Evolutionary conservation across 768 basidiomycete species (phyloP).

Genomic region (Ephemerocybe angulata): DNA sequence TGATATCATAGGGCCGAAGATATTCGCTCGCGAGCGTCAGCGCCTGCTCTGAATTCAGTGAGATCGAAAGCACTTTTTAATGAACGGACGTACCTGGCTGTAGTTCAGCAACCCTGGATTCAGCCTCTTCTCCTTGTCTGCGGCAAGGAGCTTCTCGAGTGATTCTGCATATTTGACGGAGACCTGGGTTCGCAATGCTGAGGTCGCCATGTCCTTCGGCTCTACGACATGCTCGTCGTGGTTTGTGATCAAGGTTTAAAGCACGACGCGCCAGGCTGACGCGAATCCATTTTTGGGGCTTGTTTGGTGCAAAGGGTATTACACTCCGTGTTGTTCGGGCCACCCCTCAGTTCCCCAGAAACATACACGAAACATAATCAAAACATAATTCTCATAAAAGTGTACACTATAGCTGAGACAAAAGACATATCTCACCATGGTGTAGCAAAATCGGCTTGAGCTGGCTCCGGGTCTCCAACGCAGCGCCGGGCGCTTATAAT

Average conservation of each 20-base stretch:
- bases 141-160: background rate
- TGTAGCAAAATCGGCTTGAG: too few relatives aligned
- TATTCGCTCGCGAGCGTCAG: conserved; percentile 55
- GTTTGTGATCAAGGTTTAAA: background rate
- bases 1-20: conserved; percentile 53
- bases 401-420: too few relatives aligned
- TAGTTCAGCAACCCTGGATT: background rate
- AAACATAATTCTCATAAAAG: too few relatives aligned
- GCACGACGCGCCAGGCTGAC: background rate
- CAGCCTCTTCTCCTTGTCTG: background rate
- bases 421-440: too few relatives aligned
- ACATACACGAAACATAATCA: too few relatives aligned
- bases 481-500: too few relatives aligned
- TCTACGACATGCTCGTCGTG: background rate
- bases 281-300: too few relatives aligned
- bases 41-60: conserved; percentile 36
- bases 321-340: too few relatives aligned
- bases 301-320: too few relatives aligned
- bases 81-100: background rate
- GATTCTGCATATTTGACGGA: background rate
- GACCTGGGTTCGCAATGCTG: background rate
- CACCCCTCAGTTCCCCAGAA: too few relatives aligned
- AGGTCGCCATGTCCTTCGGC: background rate
- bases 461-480: too few relatives aligned
- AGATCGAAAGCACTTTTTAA: background rate